A percentile compares a stretch with the other conserved stretches of the same genome.
These are phyloP conservation scores for Exophiala oligosperma DNA, from an alignment of 2,329 filamentous ascomycete species.

Conservation along the genomic window DNA sequence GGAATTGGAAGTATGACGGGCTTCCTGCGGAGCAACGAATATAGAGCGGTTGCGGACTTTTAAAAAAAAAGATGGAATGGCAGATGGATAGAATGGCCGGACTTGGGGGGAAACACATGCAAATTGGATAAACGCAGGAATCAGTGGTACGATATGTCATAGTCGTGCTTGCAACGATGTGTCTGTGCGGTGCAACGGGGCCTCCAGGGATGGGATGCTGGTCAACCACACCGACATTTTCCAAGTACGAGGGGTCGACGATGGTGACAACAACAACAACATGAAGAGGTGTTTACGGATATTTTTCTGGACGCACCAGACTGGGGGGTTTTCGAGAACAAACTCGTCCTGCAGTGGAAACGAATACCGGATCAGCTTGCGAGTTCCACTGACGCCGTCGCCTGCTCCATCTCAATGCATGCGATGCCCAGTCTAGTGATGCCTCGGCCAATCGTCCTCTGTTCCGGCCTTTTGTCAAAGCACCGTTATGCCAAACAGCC, in stretches of 20 bases:
- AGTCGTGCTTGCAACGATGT: too few species aligned
- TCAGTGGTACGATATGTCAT: not conserved
- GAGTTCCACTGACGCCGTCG: too few species aligned
- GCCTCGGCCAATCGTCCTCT: slow-evolving; percentile 9
- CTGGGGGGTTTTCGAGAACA: too few species aligned
- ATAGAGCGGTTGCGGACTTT: not conserved
- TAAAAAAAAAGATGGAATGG: too few species aligned
- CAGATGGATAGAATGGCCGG: too few species aligned
- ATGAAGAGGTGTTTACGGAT: not conserved
- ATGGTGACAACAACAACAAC: not conserved
- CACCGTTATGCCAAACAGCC: not conserved
- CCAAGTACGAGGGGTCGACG: not conserved
- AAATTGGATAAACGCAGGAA: not conserved
- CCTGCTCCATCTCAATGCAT: not conserved
- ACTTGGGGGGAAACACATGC: not conserved
- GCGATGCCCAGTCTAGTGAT: not conserved
- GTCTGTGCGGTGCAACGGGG: slow-evolving; percentile 1
- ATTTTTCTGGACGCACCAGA: not conserved
- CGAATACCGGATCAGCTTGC: too few species aligned
- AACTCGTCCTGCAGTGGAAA: too few species aligned
- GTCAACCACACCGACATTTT: slow-evolving; percentile 17
- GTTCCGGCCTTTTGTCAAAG: not conserved
- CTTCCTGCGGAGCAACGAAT: slow-evolving; percentile 12
- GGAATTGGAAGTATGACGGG: slow-evolving; percentile 22
- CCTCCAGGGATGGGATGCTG: slow-evolving; percentile 1